phyloP scores from a whole-genome alignment of 257 asterid genomes.

The Buddleja alternifolia region DNA sequence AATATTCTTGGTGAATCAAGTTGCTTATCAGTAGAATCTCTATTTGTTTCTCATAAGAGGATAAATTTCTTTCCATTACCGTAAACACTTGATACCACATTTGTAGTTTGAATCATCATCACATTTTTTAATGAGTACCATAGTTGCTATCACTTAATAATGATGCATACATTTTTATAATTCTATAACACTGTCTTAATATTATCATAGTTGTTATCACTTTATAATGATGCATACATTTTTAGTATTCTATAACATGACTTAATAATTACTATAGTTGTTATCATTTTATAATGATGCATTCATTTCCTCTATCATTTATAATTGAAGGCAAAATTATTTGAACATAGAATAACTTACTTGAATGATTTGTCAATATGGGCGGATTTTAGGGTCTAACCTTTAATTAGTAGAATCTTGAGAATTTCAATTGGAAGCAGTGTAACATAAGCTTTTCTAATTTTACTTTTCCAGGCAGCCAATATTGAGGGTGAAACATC shows the following conservation, averaged over 20 bases:
- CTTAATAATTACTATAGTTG: neutral
- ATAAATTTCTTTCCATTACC: conserved; percentile 1
- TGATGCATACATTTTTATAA: conserved; percentile 7
- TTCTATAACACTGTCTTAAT: too few relatives aligned
- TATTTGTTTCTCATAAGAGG: conserved; percentile 2
- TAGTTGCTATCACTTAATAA: neutral
- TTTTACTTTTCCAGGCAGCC: conserved; percentile 61
- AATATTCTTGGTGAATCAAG: conserved; percentile 20
- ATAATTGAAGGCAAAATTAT: neutral
- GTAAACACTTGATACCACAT: conserved; percentile 12
- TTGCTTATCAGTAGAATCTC: neutral
- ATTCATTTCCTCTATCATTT: conserved; percentile 1
- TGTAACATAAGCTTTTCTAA: conserved; percentile 18
- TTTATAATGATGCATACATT: neutral
- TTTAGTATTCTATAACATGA: too few relatives aligned
- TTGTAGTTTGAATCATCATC: neutral
- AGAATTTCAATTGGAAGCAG: conserved; percentile 19
- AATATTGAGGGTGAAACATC: conserved; percentile 73
- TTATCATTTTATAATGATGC: neutral
- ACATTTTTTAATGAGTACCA: neutral
- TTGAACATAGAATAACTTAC: neutral
- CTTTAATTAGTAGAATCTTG: conserved; percentile 3
- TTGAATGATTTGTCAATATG: neutral
- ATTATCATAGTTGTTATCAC: neutral
- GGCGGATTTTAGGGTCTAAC: neutral